phyloP scores from a whole-genome alignment of 1,284 basidiomycete species.

The Prillingera fragicola region DNA sequence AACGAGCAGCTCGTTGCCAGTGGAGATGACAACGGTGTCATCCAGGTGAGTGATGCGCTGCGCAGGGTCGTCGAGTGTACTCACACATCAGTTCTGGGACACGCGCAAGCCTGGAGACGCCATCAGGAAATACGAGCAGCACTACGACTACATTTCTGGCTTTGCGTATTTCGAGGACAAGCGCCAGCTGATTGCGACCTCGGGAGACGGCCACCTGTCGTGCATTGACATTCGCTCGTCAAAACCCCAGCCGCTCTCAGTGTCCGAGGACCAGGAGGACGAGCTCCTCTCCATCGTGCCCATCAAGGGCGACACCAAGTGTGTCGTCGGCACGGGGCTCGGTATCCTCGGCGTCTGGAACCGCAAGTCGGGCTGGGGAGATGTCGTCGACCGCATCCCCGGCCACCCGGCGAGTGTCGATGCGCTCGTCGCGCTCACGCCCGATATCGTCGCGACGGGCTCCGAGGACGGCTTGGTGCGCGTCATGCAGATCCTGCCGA shows the following conservation, averaged over 20 bases:
- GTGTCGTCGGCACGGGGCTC: slow-evolving; percentile 81
- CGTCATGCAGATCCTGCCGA: slow-evolving; percentile 82
- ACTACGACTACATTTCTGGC: slow-evolving; percentile 93
- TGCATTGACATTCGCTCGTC: slow-evolving; percentile 81
- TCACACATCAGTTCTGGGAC: slow-evolving; percentile 71
- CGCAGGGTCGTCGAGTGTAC: not conserved
- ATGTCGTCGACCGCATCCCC: slow-evolving; percentile 80
- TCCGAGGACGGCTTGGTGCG: slow-evolving; percentile 88
- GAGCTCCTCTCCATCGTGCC: slow-evolving; percentile 78
- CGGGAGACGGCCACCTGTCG: slow-evolving; percentile 87
- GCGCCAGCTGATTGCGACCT: slow-evolving; percentile 76
- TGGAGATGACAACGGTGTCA: slow-evolving; percentile 88
- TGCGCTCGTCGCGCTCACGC: slow-evolving; percentile 67
- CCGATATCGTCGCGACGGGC: slow-evolving; percentile 70
- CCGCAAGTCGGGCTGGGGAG: slow-evolving; percentile 75
- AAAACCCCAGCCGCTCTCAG: slow-evolving; percentile 64
- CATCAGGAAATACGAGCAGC: slow-evolving; percentile 70
- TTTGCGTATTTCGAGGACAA: slow-evolving; percentile 81
- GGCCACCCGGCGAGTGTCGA: slow-evolving; percentile 86
- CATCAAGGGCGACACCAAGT: slow-evolving; percentile 75
- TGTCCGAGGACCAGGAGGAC: slow-evolving; percentile 93
- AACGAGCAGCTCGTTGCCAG: slow-evolving; percentile 68
- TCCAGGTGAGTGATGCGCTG: slow-evolving; percentile 61
- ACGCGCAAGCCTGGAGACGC: slow-evolving; percentile 59
- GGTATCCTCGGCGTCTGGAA: slow-evolving; percentile 91